Conservation (phyloP, 1,139 yeast genomes). For the Hemisphaericaspora subhashii region DNA sequence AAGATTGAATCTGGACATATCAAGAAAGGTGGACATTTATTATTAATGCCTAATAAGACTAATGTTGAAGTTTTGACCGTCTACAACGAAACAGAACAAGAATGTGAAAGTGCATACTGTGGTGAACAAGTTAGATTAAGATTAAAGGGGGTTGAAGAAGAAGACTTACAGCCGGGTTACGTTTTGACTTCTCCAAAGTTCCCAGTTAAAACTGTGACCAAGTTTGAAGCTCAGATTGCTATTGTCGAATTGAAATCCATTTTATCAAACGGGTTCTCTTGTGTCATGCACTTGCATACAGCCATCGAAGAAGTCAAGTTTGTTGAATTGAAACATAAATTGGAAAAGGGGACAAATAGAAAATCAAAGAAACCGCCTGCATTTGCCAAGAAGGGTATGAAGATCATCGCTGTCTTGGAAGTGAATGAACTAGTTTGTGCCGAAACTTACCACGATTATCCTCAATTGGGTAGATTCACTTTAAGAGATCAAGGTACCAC, state of each 20-base stretch:
- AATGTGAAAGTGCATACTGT: slow-evolving; percentile 84
- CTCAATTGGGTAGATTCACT: slow-evolving; percentile 96
- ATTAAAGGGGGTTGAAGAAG: slow-evolving; percentile 95
- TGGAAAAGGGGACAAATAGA: slow-evolving; percentile 96
- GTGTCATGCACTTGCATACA: slow-evolving; percentile 98
- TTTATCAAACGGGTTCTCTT: slow-evolving; percentile 90
- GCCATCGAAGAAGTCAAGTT: slow-evolving; percentile 94
- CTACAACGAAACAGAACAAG: slow-evolving; percentile 93
- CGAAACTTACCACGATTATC: slow-evolving; percentile 88
- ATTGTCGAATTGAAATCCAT: slow-evolving; percentile 94
- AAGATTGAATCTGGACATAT: slow-evolving; percentile 95
- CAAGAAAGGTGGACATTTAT: slow-evolving; percentile 70
- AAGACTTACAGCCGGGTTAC: slow-evolving; percentile 88
- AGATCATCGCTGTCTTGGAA: slow-evolving; percentile 89
- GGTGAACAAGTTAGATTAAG: slow-evolving; percentile 97
- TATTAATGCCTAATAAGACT: slow-evolving; percentile 90
- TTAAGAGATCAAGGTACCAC: slow-evolving; percentile 98
- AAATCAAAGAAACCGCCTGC: slow-evolving; percentile 97
- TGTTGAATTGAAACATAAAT: slow-evolving; percentile 80
- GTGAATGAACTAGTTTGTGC: slow-evolving; percentile 85
- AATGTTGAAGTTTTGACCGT: slow-evolving; percentile 82
- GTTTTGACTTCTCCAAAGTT: slow-evolving; percentile 81
- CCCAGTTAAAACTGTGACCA: slow-evolving; percentile 90
- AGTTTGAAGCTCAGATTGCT: slow-evolving; percentile 94
- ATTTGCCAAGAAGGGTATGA: slow-evolving; percentile 98